Conservation (phyloP, 805 yeast genomes). For the Kuraishia borneana region DNA sequence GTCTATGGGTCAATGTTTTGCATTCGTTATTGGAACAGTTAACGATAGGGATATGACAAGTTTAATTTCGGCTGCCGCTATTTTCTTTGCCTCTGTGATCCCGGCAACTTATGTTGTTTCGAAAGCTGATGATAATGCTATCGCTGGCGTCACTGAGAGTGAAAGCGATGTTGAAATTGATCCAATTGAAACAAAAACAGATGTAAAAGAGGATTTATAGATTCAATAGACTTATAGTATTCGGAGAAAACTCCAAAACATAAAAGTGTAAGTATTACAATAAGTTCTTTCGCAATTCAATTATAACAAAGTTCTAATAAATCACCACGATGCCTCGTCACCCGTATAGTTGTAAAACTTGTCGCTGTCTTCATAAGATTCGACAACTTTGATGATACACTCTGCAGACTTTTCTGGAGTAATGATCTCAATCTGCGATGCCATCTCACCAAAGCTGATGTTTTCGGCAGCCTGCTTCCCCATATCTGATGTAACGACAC, state of each 20-base stretch:
- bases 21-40: constrained; percentile 10
- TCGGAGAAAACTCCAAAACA: too few species aligned
- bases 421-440: constrained; percentile 4
- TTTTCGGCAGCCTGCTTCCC: constrained; percentile 4
- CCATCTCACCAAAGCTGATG: not conserved
- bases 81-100: not conserved
- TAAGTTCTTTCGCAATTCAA: too few species aligned
- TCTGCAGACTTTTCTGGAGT: constrained; percentile 17
- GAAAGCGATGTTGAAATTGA: not conserved
- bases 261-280: too few species aligned
- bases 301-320: not conserved
- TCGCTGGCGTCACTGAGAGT: not conserved
- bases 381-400: constrained; percentile 8
- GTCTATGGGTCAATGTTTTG: constrained; percentile 8
- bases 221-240: too few species aligned
- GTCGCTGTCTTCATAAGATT: constrained; percentile 14
- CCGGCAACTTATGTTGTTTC: not conserved
- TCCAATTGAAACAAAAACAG: not conserved
- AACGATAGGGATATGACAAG: constrained; percentile 10
- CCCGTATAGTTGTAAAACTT: constrained; percentile 16
- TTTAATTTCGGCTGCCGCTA: constrained; percentile 8
- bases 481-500: constrained; percentile 24
- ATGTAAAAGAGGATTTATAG: not conserved
- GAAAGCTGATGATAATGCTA: not conserved
- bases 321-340: not conserved